Percentiles rank a stretch among this genome's conserved stretches.
phyloP scores from a whole-genome alignment of 176 grass and related monocot genomes.

The Juncus inflexus region DNA sequence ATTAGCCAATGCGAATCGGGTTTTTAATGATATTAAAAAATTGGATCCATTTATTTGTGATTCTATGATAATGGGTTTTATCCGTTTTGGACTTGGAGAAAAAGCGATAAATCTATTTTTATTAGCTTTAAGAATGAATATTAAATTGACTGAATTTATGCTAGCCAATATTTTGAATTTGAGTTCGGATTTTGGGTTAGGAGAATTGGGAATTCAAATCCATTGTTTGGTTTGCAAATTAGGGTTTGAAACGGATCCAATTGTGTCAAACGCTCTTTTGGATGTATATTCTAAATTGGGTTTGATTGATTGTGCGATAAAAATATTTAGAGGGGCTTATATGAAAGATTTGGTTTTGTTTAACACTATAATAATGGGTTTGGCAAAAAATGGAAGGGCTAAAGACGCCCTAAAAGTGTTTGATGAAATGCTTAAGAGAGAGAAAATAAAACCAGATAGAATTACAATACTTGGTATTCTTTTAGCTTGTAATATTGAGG shows the following conservation, averaged over 20 bases:
- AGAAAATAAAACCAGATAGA: constrained; percentile 46
- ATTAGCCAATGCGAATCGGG: constrained; percentile 41
- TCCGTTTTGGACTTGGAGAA: constrained; percentile 50
- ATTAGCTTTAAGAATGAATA: constrained; percentile 42
- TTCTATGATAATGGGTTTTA: constrained; percentile 61
- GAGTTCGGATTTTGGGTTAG: constrained; percentile 58
- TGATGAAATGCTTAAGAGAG: constrained; percentile 39
- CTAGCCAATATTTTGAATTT: constrained; percentile 67
- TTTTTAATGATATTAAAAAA: constrained; percentile 44
- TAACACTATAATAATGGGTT: constrained; percentile 78
- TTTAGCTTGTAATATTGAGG: constrained; percentile 52
- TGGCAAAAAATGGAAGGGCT: constrained; percentile 64
- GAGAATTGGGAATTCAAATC: constrained; percentile 59
- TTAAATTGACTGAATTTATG: constrained; percentile 68
- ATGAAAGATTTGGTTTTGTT: constrained; percentile 64
- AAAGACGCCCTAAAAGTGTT: constrained; percentile 65
- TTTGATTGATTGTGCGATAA: constrained; percentile 36
- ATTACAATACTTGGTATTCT: constrained; percentile 72
- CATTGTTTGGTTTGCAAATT: constrained; percentile 64
- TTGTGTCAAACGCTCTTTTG: constrained; percentile 55
- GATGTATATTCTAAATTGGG: constrained; percentile 92
- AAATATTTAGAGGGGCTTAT: constrained; percentile 41
- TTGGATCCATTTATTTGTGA: constrained; percentile 69
- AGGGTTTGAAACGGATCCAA: constrained; percentile 57
- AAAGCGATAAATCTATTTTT: constrained; percentile 54